These are phyloP conservation scores for Hyaloscypha variabilis DNA, from an alignment of 495 filamentous ascomycete genomes.

Conservation along the genomic window DNA sequence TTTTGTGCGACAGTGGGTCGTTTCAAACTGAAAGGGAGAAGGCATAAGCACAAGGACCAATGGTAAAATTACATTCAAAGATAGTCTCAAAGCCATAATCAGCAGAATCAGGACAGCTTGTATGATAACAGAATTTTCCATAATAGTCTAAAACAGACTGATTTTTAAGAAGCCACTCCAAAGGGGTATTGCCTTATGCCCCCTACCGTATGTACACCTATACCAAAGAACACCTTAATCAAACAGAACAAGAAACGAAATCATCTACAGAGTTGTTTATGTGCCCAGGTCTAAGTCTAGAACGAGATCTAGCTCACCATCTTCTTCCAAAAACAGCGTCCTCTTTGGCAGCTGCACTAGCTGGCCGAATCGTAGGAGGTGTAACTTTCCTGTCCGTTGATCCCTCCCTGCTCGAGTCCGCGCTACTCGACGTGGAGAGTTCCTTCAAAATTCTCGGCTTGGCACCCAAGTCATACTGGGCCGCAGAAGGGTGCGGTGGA, in stretches of 20 bases:
- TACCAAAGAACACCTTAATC: neutral
- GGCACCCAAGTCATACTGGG: conserved; percentile 19
- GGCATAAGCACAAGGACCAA: too few relatives aligned
- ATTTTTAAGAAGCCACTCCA: neutral
- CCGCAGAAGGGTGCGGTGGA: conserved; percentile 4
- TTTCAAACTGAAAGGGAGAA: too few relatives aligned
- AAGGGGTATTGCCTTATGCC: neutral
- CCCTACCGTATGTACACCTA: neutral
- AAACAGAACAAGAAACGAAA: neutral
- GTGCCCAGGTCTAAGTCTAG: neutral
- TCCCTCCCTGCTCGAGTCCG: conserved; percentile 5
- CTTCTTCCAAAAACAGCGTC: conserved; percentile 31
- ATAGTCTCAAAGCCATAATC: too few relatives aligned
- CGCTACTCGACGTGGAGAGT: neutral
- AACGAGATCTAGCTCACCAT: conserved; percentile 23
- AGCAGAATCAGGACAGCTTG: neutral
- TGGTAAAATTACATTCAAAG: too few relatives aligned
- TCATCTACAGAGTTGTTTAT: neutral
- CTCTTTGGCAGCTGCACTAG: conserved; percentile 16
- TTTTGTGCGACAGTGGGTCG: too few relatives aligned
- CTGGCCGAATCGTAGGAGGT: conserved; percentile 7
- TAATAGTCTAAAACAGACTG: neutral
- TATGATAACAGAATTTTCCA: neutral
- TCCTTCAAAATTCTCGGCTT: conserved; percentile 32
- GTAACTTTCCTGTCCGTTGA: conserved; percentile 13